Evolutionary conservation across 2,329 filamentous ascomycete species (phyloP).

Genomic region (Epichloe elymi): DNA sequence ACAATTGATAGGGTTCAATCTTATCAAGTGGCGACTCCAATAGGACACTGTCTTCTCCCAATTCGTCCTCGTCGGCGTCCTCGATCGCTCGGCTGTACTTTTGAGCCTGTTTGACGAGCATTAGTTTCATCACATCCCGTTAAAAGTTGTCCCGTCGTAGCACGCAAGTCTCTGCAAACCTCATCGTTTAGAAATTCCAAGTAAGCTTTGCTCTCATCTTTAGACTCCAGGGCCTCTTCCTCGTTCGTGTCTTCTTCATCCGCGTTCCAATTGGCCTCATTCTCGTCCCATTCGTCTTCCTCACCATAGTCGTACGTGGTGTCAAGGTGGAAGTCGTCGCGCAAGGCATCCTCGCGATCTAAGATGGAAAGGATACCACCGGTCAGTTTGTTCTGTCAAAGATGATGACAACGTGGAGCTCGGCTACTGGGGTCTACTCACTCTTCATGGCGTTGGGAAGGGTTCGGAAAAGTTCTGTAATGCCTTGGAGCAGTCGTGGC

Average conservation of each 20-base stretch:
- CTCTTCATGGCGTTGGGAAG: constrained; percentile 77
- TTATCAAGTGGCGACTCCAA: constrained; percentile 92
- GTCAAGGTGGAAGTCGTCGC: constrained; percentile 69
- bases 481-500: constrained; percentile 78
- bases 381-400: neutral
- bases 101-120: constrained; percentile 43
- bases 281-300: constrained; percentile 73
- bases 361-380: neutral
- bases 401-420: neutral
- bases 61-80: constrained; percentile 69
- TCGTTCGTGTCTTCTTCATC: constrained; percentile 60
- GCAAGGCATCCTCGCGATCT: constrained; percentile 85
- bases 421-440: constrained; percentile 29
- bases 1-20: constrained; percentile 84
- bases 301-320: constrained; percentile 50
- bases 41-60: constrained; percentile 83
- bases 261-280: constrained; percentile 67
- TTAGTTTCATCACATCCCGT: neutral
- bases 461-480: constrained; percentile 84
- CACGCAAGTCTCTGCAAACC: constrained; percentile 30
- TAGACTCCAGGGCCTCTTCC: constrained; percentile 52
- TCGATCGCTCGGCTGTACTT: constrained; percentile 63
- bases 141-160: neutral
- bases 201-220: constrained; percentile 88
- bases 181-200: constrained; percentile 93